Percentiles rank a stretch among this genome's conserved stretches.
phyloP scores from a whole-genome alignment of 208 protist genomes.

The Vickermania ingenoplastis region DNA sequence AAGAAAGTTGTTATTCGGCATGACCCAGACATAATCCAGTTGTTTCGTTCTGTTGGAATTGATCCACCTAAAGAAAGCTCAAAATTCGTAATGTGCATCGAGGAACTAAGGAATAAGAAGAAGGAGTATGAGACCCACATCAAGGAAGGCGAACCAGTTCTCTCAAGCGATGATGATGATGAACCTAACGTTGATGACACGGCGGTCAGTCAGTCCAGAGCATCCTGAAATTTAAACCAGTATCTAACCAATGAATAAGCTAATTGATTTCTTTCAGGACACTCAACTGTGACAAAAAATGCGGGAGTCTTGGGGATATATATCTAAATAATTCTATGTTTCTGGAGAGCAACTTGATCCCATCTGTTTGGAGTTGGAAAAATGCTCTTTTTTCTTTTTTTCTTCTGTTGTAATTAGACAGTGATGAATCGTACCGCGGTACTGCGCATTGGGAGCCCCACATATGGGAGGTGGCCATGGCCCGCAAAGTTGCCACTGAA shows the following conservation, averaged over 20 bases:
- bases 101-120: conserved; percentile 26
- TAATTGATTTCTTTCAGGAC: too few relatives aligned
- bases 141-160: conserved; percentile 27
- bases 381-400: too few relatives aligned
- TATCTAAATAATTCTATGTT: too few relatives aligned
- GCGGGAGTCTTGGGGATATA: too few relatives aligned
- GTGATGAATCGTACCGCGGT: conserved; percentile 34
- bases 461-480: conserved; percentile 83
- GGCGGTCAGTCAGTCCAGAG: too few relatives aligned
- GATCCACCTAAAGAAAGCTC: conserved; percentile 34
- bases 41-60: conserved; percentile 47
- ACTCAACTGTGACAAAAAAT: too few relatives aligned
- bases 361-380: too few relatives aligned
- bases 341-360: too few relatives aligned
- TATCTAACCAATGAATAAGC: too few relatives aligned
- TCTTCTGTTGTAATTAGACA: too few relatives aligned
- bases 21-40: conserved; percentile 50
- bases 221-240: too few relatives aligned
- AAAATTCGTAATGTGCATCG: conserved; percentile 33
- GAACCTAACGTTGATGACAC: too few relatives aligned
- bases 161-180: conserved; percentile 61
- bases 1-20: conserved; percentile 33
- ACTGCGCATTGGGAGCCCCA: conserved; percentile 37
- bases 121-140: conserved; percentile 47
- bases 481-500: conserved; percentile 71